Base-by-base conservation (phyloP, 2,329 filamentous ascomycete genomes). In the Paraphaeosphaeria minitans region DNA sequence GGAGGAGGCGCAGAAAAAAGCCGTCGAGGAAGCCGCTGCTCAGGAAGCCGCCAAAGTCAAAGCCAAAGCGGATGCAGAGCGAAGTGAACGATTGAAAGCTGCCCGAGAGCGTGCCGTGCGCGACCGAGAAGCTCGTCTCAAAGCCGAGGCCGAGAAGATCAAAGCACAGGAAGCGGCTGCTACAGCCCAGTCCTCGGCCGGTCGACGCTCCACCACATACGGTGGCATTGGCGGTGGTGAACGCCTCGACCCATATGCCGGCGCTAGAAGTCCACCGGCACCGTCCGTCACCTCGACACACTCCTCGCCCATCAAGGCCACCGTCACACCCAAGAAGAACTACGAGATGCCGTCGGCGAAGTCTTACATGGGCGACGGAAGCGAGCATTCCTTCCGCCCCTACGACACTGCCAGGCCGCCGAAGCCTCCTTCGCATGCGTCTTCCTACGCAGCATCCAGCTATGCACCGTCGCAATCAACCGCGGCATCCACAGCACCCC, bases 401-500 rank as follows among this genome's bases (percentile, higher is more conserved):
- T 93, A 93, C 75, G 90, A 94, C 72, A 57, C 58, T 4, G 84
- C 86, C 65, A 67, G 56, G 42, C 89, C n/a, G 82, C 85, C 19
- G 88, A 89, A 29, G 42, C 59, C 70, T 5, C 69, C 70, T 9
- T 75, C 72, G 2, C 70, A 75, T 46, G 75, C 71, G 51, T 78
- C 79, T 0, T 81, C 89, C 24, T 88, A 89, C 68, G 96, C 93
- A 16, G 92, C 96, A 70, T 90, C 90, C 14, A 96, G 92, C 0
- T 97, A 94, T 77, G 90, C 92, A 2, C 85, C 91, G 1, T 96
- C 92, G 10, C 87, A 92, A 59, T 93, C 91, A 16, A 97, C 93
- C 0, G 85, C 91, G 12, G 87, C 88, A 58, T 96, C 93, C 7
- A 92, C 91, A 5, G 91, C 93, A 9, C 92, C 93, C 16, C 89